Evolutionary conservation across 257 asterid genomes (phyloP).

Genomic region (Scutellaria baicalensis): DNA sequence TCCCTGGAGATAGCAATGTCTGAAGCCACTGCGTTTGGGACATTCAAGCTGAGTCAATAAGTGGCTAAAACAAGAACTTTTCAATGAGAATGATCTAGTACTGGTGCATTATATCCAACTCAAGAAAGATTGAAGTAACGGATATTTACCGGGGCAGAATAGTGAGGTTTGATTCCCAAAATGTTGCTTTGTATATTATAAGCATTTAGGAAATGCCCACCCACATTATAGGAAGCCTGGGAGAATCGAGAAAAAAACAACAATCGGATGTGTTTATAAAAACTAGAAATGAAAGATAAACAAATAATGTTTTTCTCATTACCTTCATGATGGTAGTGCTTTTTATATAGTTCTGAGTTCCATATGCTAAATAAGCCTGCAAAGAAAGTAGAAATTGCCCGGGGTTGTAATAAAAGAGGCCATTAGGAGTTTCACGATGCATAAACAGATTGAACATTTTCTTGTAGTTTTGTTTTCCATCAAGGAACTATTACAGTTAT

Average conservation of each 20-base stretch:
- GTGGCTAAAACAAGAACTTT: background rate
- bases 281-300: background rate
- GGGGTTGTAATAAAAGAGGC: background rate
- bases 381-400: constrained; percentile 10
- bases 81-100: background rate
- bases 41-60: constrained; percentile 10
- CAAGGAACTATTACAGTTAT: background rate
- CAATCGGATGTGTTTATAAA: constrained; percentile 13
- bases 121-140: no score
- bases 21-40: constrained; percentile 66
- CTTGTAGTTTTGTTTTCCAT: background rate
- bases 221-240: constrained; percentile 86
- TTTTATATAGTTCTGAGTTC: constrained; percentile 64
- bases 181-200: constrained; percentile 68
- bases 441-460: background rate
- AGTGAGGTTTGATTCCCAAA: constrained; percentile 73
- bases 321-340: constrained; percentile 67
- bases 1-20: constrained; percentile 68
- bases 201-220: constrained; percentile 80
- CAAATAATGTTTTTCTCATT: background rate
- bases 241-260: background rate
- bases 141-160: constrained; percentile 63
- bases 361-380: constrained; percentile 93
- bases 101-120: background rate
- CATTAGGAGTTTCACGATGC: background rate